Conservation (phyloP, 78 protist species). For the Pelomyxa schiedti region DNA sequence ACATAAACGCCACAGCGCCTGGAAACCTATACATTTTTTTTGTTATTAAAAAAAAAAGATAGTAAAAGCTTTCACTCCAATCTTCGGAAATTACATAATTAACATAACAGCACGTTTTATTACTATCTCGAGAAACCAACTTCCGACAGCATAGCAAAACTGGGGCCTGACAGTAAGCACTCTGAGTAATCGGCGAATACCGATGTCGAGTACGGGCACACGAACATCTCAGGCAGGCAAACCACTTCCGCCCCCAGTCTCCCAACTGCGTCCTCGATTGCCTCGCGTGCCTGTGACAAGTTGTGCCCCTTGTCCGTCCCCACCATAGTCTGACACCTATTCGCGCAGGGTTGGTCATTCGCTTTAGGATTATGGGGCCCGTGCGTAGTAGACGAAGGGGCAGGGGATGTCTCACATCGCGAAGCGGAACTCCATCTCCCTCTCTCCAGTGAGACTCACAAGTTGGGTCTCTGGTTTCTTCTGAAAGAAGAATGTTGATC, state of each 20-base stretch:
- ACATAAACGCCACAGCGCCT: constrained; percentile 33
- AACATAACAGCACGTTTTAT: neutral
- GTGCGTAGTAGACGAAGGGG: no score
- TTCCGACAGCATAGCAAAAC: constrained; percentile 13
- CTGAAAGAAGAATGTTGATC: no score
- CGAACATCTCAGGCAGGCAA: constrained; percentile 84
- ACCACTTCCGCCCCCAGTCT: constrained; percentile 70
- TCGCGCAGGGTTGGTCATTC: no score
- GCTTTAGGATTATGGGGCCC: no score
- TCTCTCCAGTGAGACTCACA: no score
- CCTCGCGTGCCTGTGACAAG: constrained; percentile 47
- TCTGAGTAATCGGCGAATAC: constrained; percentile 79
- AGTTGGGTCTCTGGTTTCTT: no score
- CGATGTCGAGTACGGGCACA: constrained; percentile 73
- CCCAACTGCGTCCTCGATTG: constrained; percentile 67
- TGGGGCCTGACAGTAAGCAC: constrained; percentile 23
- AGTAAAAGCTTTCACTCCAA: neutral
- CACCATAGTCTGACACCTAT: no score
- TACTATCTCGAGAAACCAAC: constrained; percentile 31
- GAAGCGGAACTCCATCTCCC: no score
- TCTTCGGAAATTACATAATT: neutral
- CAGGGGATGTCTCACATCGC: no score
- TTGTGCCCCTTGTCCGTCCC: constrained; percentile 53
- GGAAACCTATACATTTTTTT: no score
- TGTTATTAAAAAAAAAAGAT: neutral